Evolutionary conservation across 2,329 filamentous ascomycete genomes (phyloP), one percentile per base, ranked within the genome.

Genomic region (Acarospora socialis): DNA sequence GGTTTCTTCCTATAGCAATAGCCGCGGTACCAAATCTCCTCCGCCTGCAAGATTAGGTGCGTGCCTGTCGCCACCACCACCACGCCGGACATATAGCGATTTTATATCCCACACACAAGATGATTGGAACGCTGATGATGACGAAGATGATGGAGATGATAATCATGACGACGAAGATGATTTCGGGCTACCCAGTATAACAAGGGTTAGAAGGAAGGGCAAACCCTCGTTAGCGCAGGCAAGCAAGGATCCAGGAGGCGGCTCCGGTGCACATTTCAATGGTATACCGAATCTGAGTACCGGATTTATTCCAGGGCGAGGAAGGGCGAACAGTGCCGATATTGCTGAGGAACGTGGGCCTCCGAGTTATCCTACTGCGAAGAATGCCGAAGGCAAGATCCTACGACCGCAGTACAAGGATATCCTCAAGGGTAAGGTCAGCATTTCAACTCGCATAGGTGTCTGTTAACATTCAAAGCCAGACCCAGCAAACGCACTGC

Each of bases 381-480:
- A 86, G 56, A 92, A 86, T 56, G 77, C 70, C 40, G 86, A 94
- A 52, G 87, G 83, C 17, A 98, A 98, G 64, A 95, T 95, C 37
- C 62, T 98, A 14, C 74, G 90, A 41, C 90, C 90, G 31, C 90
- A 98, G 55, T 98, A 95, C 56, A 94, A 98, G 57, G 90, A 98
- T 40, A 92, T 98, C 27, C 60, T 98, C 13, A 72, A 69, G 63
- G 75, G 74, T 77, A 43, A 33, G 45, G 9, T 30, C 15, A 26
- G 23, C n/a, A n/a, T n/a, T n/a, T n/a, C n/a, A n/a, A n/a, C n/a
- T n/a, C n/a, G n/a, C n/a, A n/a, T n/a, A n/a, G n/a, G n/a, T n/a
- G n/a, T n/a, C n/a, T n/a, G n/a, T n/a, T n/a, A n/a, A n/a, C n/a
- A n/a, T n/a, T n/a, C n/a, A n/a, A n/a, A n/a, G 7, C 52, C 56